Conservation (phyloP, 306 rosid genomes). For the Inga laurina region DNA sequence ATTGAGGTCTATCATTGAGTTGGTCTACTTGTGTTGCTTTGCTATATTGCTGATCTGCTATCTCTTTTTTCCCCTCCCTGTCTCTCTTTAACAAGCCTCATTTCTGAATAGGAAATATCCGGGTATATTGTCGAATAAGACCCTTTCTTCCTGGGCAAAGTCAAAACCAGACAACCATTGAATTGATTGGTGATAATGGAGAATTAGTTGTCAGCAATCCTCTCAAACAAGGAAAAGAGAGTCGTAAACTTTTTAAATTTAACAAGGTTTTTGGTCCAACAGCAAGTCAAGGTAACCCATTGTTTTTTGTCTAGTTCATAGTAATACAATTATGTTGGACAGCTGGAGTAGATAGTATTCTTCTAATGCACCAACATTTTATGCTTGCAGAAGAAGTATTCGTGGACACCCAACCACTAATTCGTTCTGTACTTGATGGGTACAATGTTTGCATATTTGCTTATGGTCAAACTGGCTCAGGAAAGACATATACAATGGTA, state of each 20-base stretch:
- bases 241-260: conserved; percentile 78
- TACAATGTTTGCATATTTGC: conserved; percentile 99
- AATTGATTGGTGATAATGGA: conserved; percentile 91
- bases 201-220: conserved; percentile 81
- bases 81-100: conserved; percentile 16
- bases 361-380: conserved; percentile 21
- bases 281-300: conserved; percentile 72
- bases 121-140: conserved; percentile 95
- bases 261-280: conserved; percentile 93
- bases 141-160: conserved; percentile 97
- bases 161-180: conserved; percentile 72
- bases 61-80: neutral
- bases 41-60: conserved; percentile 32
- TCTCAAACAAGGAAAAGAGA: conserved; percentile 86
- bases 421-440: conserved; percentile 96
- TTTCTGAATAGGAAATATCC: conserved; percentile 73
- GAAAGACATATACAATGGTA: conserved; percentile 98
- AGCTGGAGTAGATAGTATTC: conserved; percentile 1
- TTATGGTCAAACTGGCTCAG: conserved; percentile 99
- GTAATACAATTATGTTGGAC: conserved; percentile 5
- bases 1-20: neutral
- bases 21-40: conserved; percentile 14
- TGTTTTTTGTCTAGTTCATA: conserved; percentile 6
- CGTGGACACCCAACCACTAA: conserved; percentile 80
- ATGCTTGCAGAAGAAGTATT: conserved; percentile 78